A percentile compares a stretch with the other conserved stretches of the same genome.
Conservation (phyloP, 306 rosid species). For the Cucumis sativus region DNA sequence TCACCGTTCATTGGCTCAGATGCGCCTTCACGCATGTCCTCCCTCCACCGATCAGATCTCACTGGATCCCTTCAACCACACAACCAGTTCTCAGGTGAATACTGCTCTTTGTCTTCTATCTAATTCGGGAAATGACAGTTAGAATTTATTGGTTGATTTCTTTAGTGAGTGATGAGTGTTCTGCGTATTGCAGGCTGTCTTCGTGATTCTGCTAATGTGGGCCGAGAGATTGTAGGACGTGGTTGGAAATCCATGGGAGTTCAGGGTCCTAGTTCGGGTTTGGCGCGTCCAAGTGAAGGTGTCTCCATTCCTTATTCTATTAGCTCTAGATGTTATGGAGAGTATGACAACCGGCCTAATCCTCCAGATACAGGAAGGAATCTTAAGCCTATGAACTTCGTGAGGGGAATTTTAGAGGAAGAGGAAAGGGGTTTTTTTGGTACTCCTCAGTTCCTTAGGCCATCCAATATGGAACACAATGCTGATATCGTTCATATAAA, state of each 20-base stretch:
- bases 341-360: conserved; percentile 19
- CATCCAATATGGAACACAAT: conserved; percentile 24
- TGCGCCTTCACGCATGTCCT: neutral
- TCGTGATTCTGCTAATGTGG: neutral
- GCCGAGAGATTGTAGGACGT: neutral
- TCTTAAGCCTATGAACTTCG: conserved; percentile 40
- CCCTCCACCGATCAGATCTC: neutral
- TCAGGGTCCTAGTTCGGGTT: neutral
- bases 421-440: conserved; percentile 20
- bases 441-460: conserved; percentile 11
- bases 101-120: neutral
- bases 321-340: conserved; percentile 13
- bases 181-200: neutral
- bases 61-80: neutral
- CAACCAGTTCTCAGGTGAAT: neutral
- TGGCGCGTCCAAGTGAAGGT: neutral
- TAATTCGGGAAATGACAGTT: neutral
- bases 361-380: conserved; percentile 11
- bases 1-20: neutral
- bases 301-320: conserved; percentile 13
- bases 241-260: neutral
- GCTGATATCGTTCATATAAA: conserved; percentile 78
- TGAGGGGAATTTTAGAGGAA: conserved; percentile 36
- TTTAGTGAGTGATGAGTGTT: neutral
- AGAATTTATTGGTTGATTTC: neutral